Percentiles rank a stretch among this genome's conserved stretches.
These are phyloP conservation scores for Tuctoria greenei DNA, from an alignment of 176 grass and related monocot genomes.

Conservation along the genomic window DNA sequence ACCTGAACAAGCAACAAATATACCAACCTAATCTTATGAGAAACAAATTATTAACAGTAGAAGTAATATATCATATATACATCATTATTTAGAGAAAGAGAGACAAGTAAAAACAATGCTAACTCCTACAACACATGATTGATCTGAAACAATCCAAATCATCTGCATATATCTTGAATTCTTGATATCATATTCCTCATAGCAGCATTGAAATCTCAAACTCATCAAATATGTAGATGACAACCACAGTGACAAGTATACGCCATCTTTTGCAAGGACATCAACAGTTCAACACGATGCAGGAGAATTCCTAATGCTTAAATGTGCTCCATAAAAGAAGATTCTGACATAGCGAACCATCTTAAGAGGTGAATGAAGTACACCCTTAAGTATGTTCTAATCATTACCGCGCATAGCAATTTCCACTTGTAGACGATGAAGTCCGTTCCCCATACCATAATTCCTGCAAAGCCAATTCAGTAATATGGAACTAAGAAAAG, in stretches of 20 bases:
- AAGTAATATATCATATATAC: background rate
- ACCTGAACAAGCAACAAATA: conserved; percentile 53
- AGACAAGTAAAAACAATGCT: background rate
- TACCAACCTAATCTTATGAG: background rate
- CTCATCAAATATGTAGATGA: background rate
- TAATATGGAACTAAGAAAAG: conserved; percentile 32
- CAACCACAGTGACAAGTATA: no score
- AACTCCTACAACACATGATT: conserved; percentile 17
- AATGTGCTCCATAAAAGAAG: conserved; percentile 15
- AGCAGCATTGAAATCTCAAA: conserved; percentile 13
- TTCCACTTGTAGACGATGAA: conserved; percentile 94
- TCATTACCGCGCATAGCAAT: conserved; percentile 91
- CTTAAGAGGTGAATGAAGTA: conserved; percentile 8
- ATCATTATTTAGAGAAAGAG: background rate
- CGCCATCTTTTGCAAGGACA: background rate
- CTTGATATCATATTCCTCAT: background rate
- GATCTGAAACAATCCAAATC: conserved; percentile 7
- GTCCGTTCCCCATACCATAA: conserved; percentile 85
- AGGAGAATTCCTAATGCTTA: conserved; percentile 5
- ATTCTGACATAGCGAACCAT: conserved; percentile 17
- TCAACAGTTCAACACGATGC: conserved; percentile 8
- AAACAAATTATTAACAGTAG: conserved; percentile 13
- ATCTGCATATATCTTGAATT: background rate
- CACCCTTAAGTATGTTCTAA: conserved; percentile 26
- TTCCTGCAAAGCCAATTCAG: conserved; percentile 64